A percentile compares a stretch with the other conserved stretches of the same genome.
These are phyloP conservation scores for Fusarium miscanthi DNA, from an alignment of 2,329 filamentous ascomycete genomes.

Conservation along the genomic window DNA sequence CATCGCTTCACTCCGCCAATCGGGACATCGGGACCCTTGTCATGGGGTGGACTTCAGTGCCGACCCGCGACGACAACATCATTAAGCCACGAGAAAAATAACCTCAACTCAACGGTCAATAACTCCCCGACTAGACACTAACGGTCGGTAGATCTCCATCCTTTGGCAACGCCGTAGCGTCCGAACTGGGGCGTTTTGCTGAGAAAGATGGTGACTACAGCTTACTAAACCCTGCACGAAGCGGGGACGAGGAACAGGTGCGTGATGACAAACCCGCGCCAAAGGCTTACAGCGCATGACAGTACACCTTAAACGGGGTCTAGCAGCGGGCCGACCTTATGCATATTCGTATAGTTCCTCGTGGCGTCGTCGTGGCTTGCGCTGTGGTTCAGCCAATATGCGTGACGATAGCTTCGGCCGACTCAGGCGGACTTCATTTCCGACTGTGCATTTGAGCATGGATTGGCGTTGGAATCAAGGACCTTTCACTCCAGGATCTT, in stretches of 20 bases:
- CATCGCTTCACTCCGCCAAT: neutral
- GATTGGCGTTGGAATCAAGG: neutral
- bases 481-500: neutral
- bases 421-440: slow-evolving; percentile 3
- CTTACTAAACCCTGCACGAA: slow-evolving; percentile 19
- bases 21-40: neutral
- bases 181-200: neutral
- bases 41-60: neutral
- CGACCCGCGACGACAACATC: neutral
- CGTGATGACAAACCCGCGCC: slow-evolving; percentile 27
- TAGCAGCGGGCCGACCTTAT: neutral
- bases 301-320: neutral
- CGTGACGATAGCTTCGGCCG: slow-evolving; percentile 8
- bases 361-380: slow-evolving; percentile 3
- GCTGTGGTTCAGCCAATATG: neutral
- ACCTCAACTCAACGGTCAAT: neutral
- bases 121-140: neutral
- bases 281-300: slow-evolving; percentile 24
- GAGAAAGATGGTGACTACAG: slow-evolving; percentile 28
- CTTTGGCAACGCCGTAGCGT: neutral
- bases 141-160: neutral
- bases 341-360: slow-evolving; percentile 7
- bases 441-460: slow-evolving; percentile 15
- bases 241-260: slow-evolving; percentile 7
- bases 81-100: neutral